Evolutionary conservation across 2,329 filamentous ascomycete genomes (phyloP).

Genomic region (Penicillium glabrum): DNA sequence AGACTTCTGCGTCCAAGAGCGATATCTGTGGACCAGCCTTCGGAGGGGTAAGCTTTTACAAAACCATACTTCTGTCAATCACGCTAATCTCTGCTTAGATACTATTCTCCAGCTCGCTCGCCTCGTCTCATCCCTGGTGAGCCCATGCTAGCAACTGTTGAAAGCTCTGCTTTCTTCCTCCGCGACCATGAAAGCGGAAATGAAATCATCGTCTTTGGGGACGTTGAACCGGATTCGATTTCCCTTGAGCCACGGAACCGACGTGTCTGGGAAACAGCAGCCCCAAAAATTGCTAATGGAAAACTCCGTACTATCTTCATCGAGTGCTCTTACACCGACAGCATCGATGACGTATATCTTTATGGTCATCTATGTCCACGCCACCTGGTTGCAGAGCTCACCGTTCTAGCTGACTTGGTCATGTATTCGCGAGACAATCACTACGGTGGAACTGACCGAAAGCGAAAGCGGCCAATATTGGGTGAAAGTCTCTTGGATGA

Average conservation of each 20-base stretch:
- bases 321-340: conserved; percentile 90
- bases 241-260: conserved; percentile 78
- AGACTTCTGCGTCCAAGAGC: conserved; percentile 39
- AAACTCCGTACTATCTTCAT: conserved; percentile 82
- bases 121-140: conserved; percentile 20
- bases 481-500: conserved; percentile 19
- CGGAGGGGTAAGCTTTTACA: conserved; percentile 29
- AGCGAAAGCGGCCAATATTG: conserved; percentile 39
- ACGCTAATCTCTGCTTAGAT: conserved; percentile 18
- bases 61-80: not conserved
- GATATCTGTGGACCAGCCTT: conserved; percentile 30
- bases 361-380: conserved; percentile 87
- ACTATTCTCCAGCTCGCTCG: conserved; percentile 32
- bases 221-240: conserved; percentile 88
- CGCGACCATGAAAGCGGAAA: conserved; percentile 67
- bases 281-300: conserved; percentile 75
- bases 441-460: conserved; percentile 31
- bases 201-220: conserved; percentile 91
- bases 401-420: conserved; percentile 69
- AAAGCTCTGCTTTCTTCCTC: conserved; percentile 93
- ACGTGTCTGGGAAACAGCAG: conserved; percentile 85
- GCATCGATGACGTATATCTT: conserved; percentile 71
- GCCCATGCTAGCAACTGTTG: conserved; percentile 42
- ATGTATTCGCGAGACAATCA: conserved; percentile 47
- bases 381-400: conserved; percentile 78